A percentile compares a stretch with the other conserved stretches of the same genome.
Evolutionary conservation across 1,139 yeast species (phyloP).

Genomic region (Yarrowia galli): DNA sequence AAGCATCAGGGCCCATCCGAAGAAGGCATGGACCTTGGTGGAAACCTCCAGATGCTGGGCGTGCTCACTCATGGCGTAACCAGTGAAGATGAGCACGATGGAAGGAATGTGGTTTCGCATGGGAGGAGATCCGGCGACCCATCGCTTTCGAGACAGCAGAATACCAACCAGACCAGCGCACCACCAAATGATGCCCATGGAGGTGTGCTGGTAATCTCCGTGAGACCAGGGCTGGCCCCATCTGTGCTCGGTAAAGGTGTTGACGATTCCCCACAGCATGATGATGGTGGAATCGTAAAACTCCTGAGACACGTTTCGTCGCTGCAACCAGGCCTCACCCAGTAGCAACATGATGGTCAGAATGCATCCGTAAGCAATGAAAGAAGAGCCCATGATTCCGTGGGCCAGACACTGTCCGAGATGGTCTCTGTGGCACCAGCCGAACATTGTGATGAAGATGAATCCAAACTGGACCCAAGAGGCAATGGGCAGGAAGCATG

Average conservation of each 20-base stretch:
- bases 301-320: constrained; percentile 71
- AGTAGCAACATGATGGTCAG: constrained; percentile 68
- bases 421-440: constrained; percentile 74
- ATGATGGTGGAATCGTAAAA: constrained; percentile 81
- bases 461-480: constrained; percentile 72
- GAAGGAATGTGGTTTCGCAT: constrained; percentile 81
- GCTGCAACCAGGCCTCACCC: constrained; percentile 52
- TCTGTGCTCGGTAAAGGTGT: constrained; percentile 93
- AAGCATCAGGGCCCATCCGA: constrained; percentile 78
- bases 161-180: constrained; percentile 88
- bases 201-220: constrained; percentile 86
- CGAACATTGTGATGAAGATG: constrained; percentile 84
- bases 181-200: constrained; percentile 98
- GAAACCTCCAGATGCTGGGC: constrained; percentile 75
- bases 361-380: constrained; percentile 77
- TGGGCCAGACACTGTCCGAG: constrained; percentile 96
- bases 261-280: constrained; percentile 89
- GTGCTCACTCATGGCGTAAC: constrained; percentile 94
- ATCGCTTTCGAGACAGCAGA: constrained; percentile 58
- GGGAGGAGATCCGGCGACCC: constrained; percentile 45
- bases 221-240: constrained; percentile 95
- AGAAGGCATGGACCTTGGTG: constrained; percentile 85
- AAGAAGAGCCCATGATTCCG: constrained; percentile 94
- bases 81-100: constrained; percentile 80
- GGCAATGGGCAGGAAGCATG: constrained; percentile 54